phyloP scores from a whole-genome alignment of 2,329 filamentous ascomycete species.

The Calonectria pteridis region DNA sequence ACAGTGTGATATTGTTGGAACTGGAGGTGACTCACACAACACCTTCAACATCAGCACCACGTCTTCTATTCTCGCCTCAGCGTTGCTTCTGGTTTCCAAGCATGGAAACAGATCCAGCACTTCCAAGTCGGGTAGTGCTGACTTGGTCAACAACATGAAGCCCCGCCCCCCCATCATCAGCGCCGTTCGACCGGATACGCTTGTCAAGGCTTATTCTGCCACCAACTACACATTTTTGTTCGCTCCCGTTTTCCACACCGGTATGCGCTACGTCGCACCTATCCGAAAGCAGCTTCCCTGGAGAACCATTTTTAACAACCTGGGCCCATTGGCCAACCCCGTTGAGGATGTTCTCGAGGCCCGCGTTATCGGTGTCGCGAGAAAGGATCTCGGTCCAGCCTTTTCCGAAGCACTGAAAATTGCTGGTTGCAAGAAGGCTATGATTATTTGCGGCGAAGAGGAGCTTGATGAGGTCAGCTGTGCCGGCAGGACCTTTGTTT shows the following conservation, averaged over 20 bases:
- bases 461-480: slow-evolving; percentile 97
- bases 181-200: slow-evolving; percentile 78
- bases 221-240: slow-evolving; percentile 97
- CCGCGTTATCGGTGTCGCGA: slow-evolving; percentile 91
- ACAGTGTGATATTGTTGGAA: slow-evolving; percentile 93
- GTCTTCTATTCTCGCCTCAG: slow-evolving; percentile 89
- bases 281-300: slow-evolving; percentile 91
- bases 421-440: slow-evolving; percentile 82
- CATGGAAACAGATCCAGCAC: slow-evolving; percentile 97
- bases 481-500: slow-evolving; percentile 89
- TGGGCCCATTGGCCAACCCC: slow-evolving; percentile 93
- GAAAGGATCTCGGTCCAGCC: slow-evolving; percentile 86
- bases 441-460: slow-evolving; percentile 94
- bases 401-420: slow-evolving; percentile 88
- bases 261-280: slow-evolving; percentile 89
- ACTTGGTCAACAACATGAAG: slow-evolving; percentile 82
- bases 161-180: slow-evolving; percentile 80
- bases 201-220: slow-evolving; percentile 78
- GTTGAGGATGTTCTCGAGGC: slow-evolving; percentile 88
- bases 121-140: slow-evolving; percentile 94
- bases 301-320: slow-evolving; percentile 97
- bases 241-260: slow-evolving; percentile 95
- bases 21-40: slow-evolving; percentile 94
- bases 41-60: slow-evolving; percentile 99
- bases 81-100: slow-evolving; percentile 88